Evolutionary conservation across 495 filamentous ascomycete genomes (phyloP).

Genomic region (Daldinia caldariorum): DNA sequence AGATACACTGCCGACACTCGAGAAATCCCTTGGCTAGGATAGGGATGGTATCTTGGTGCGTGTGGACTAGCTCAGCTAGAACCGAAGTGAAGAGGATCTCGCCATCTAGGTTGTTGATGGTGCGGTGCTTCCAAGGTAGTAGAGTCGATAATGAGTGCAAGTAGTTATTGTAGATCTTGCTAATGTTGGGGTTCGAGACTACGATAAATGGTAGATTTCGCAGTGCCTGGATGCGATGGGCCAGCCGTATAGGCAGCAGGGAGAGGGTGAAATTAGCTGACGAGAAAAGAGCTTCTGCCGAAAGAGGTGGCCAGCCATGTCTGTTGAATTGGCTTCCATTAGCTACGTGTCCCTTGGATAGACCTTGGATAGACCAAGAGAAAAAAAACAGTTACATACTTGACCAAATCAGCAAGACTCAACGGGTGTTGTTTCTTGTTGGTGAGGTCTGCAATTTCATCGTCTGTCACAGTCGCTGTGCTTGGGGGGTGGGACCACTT

Average conservation of each 20-base stretch:
- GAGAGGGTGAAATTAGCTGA: conserved; percentile 96
- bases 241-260: conserved; percentile 90
- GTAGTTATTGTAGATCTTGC: conserved; percentile 94
- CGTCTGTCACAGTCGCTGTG: conserved; percentile 58
- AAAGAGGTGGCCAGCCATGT: conserved; percentile 90
- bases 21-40: conserved; percentile 91
- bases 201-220: conserved; percentile 97
- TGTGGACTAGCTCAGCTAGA: conserved; percentile 90
- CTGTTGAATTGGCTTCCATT: conserved; percentile 52
- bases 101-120: conserved; percentile 83
- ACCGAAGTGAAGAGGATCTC: conserved; percentile 91
- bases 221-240: conserved; percentile 89
- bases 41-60: conserved; percentile 92
- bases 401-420: conserved; percentile 87
- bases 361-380: background rate
- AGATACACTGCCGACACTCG: conserved; percentile 89
- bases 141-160: conserved; percentile 89
- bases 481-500: conserved; percentile 53
- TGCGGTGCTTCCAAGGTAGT: conserved; percentile 78
- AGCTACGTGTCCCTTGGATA: conserved; percentile 8
- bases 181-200: conserved; percentile 92
- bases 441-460: conserved; percentile 81
- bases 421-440: conserved; percentile 80
- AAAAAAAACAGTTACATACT: conserved; percentile 59
- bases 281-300: conserved; percentile 77